These are phyloP conservation scores for Pseudozyma sp. DNA, from an alignment of 1,284 basidiomycete genomes.

Conservation along the genomic window DNA sequence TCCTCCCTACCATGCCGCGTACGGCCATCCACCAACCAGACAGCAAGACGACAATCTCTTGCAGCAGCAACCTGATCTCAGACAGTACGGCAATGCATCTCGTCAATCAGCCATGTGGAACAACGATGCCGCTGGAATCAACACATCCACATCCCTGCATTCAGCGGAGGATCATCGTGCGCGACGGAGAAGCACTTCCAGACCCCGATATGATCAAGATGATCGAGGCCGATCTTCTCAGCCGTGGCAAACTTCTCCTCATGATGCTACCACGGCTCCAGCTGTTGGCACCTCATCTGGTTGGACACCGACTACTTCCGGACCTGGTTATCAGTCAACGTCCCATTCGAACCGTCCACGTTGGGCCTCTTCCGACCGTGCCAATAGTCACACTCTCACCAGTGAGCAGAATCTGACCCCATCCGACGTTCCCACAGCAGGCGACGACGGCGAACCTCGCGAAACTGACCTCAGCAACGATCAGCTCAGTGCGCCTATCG, in stretches of 20 bases:
- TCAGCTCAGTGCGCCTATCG: conserved; percentile 80
- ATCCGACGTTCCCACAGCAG: conserved; percentile 17
- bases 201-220: conserved; percentile 13
- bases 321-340: conserved; percentile 6
- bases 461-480: conserved; percentile 53
- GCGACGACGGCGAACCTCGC: conserved; percentile 22
- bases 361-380: conserved; percentile 35
- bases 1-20: conserved; percentile 18
- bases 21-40: conserved; percentile 19
- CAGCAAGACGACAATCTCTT: conserved; percentile 10
- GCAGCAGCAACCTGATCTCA: conserved; percentile 22
- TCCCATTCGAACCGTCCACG: conserved; percentile 19
- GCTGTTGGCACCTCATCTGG: conserved; percentile 10
- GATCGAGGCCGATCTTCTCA: conserved; percentile 13
- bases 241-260: conserved; percentile 21
- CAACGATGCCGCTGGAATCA: neutral
- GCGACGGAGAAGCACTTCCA: conserved; percentile 13
- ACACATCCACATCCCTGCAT: conserved; percentile 13
- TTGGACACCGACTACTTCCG: conserved; percentile 24
- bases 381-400: conserved; percentile 27
- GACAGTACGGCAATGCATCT: conserved; percentile 5
- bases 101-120: conserved; percentile 14
- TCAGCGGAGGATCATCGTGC: neutral
- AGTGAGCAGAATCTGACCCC: conserved; percentile 27
- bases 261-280: conserved; percentile 3